phyloP scores from a whole-genome alignment of 495 filamentous ascomycete genomes.

The Penicillium longicatenatum region DNA sequence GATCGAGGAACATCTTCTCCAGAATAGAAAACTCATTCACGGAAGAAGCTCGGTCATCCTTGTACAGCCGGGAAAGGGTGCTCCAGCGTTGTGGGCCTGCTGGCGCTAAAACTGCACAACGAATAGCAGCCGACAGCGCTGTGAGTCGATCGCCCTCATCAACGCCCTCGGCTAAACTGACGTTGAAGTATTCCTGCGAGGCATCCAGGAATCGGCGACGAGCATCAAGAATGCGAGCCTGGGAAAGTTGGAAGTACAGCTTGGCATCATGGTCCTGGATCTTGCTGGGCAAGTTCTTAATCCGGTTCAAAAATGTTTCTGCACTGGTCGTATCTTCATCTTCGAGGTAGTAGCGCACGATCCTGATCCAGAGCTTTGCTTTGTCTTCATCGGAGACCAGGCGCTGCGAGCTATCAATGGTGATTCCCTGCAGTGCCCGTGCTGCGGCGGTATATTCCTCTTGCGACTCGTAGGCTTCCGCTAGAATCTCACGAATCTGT shows the following conservation, averaged over 20 bases:
- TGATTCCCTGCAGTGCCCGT: constrained; percentile 76
- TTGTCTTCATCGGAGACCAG: constrained; percentile 77
- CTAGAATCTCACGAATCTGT: constrained; percentile 75
- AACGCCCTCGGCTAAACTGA: constrained; percentile 72
- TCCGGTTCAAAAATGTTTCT: constrained; percentile 84
- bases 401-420: constrained; percentile 83
- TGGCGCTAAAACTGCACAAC: constrained; percentile 90
- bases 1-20: constrained; percentile 97
- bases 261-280: constrained; percentile 69
- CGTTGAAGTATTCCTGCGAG: constrained; percentile 79
- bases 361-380: constrained; percentile 84
- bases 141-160: constrained; percentile 84
- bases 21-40: constrained; percentile 84
- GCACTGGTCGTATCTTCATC: constrained; percentile 88
- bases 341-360: constrained; percentile 92
- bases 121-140: constrained; percentile 84
- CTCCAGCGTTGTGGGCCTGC: constrained; percentile 85
- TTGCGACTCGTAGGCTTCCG: constrained; percentile 76
- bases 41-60: constrained; percentile 80
- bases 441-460: constrained; percentile 83
- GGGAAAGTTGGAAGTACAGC: constrained; percentile 84
- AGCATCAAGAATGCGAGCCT: constrained; percentile 90
- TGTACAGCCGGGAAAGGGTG: constrained; percentile 80
- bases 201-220: constrained; percentile 91
- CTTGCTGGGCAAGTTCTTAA: constrained; percentile 86